Percentiles rank a stretch among this genome's conserved stretches.
These are phyloP conservation scores for Colletotrichum kahawae DNA, from an alignment of 2,329 filamentous ascomycete genomes.

Conservation along the genomic window DNA sequence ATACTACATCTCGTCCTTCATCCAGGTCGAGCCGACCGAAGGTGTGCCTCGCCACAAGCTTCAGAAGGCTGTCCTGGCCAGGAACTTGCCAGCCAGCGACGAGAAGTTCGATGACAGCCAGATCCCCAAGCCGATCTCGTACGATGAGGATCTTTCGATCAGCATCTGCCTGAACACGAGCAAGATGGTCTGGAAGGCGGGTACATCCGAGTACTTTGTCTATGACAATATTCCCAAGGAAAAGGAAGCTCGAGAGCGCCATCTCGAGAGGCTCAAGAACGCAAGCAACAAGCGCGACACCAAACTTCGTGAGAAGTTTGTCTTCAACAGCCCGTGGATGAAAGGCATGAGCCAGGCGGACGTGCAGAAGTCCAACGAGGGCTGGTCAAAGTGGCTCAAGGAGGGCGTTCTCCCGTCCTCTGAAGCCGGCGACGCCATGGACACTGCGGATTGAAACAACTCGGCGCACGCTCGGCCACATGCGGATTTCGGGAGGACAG, in stretches of 20 bases:
- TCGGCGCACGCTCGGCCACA: not conserved
- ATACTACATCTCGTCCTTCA: slow-evolving; percentile 93
- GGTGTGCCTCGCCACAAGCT: slow-evolving; percentile 70
- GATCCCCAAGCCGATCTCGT: slow-evolving; percentile 64
- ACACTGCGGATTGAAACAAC: slow-evolving; percentile 23
- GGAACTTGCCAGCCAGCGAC: slow-evolving; percentile 70
- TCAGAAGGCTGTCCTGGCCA: slow-evolving; percentile 71
- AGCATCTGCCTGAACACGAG: slow-evolving; percentile 80
- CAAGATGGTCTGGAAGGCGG: slow-evolving; percentile 77
- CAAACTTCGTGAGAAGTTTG: slow-evolving; percentile 79
- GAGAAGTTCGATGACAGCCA: slow-evolving; percentile 68
- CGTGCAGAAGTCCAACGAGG: slow-evolving; percentile 75
- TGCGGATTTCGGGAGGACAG: not conserved
- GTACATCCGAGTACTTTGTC: slow-evolving; percentile 73
- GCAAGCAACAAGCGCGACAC: slow-evolving; percentile 67
- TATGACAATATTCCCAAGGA: slow-evolving; percentile 73
- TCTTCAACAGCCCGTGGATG: slow-evolving; percentile 82
- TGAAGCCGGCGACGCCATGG: slow-evolving; percentile 30
- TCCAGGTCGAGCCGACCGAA: slow-evolving; percentile 87
- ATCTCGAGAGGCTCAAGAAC: slow-evolving; percentile 55
- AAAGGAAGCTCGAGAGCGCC: slow-evolving; percentile 63
- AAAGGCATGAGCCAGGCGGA: slow-evolving; percentile 80
- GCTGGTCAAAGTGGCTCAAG: slow-evolving; percentile 59
- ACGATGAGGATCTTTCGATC: slow-evolving; percentile 71
- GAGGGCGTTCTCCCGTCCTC: slow-evolving; percentile 48